Base-by-base conservation (phyloP, 352 stramenopile species). In the Phytophthora quininea region DNA sequence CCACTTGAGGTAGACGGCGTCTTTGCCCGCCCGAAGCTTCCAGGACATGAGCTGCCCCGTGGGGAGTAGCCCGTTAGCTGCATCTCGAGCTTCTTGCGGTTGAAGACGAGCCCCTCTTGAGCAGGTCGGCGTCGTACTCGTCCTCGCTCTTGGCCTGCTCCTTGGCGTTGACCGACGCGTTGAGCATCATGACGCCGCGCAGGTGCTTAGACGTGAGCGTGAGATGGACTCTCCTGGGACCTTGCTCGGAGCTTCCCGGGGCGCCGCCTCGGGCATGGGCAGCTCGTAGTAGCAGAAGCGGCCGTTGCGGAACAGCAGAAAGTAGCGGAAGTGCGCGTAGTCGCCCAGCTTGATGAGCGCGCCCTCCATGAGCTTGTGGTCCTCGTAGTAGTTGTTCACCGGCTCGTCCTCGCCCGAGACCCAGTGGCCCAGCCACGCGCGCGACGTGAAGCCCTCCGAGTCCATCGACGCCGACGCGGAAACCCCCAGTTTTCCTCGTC, bases 201-300 rank as follows among this genome's bases (percentile, higher is more conserved):
- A 95, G 52, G 52, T 95, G 77, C 63, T 93, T 80, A 32, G 76
- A 76, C 27, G 87, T 93, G 57, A 93, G 83, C 56, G 85, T 93
- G 4, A 93, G 64, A 49, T 93, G 86, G 27, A 91, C 80, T 8
- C 82, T 67, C 3, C 76, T 71, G 1, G 57, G 64, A 1, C 74
- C 73, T 9, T 24, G 19, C 19, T 73, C 60, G 40, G 48, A 2
- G 51, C 60, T 11, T 68, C 67, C 9, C 46, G 49, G 4, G 65
- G 64, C n/a, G 69, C 59, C 9, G 73, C 55, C 3, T 77, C 64
- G 19, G 80, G 79, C 67, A 95, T 88, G 15, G 85, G 84, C 53
- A 95, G 70, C 67, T 95, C 87, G 66, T 95, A 95, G 74, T 95
- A 95, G 78, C 86, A 93, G 64, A 95, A 90, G 51, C 85, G 80